Evolutionary conservation across 148 eudicot species (phyloP), one percentile per base, ranked within the genome.

Genomic region (Chenopodium suecicum): DNA sequence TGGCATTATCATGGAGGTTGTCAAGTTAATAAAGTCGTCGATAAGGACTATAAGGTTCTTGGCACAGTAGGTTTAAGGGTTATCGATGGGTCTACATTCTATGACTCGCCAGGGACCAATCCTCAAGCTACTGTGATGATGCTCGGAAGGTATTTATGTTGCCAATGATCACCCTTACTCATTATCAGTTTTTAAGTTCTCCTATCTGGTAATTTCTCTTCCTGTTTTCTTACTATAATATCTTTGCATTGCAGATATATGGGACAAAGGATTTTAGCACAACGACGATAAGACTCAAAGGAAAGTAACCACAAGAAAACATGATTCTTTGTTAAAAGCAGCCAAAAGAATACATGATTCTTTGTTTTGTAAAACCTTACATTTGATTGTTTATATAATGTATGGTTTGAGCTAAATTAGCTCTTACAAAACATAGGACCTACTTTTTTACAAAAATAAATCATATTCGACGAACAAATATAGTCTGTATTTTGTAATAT

Each of bases 1-100:
- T 92, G 97, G 97, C 97, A 92, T 79, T 92, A 91, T 71, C 97
- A 92, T 72, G 97, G 97, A 52, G 92, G 97, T 1, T 92, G 97
- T 76, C 94, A 88, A 58, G 92, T 92, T 32, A 88, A 84, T 10
- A 81, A 70, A 80, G 97, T 90, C 4, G 94, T 90, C 22, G 94
- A 92, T 88, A 81, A 56, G 46, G 87, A 92, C 48, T 91, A 92
- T 50, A 87, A 76, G 85, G 92, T 91, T 74, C 22, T 88, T 37
- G 92, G 94, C 9, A 83, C 89, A 0, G 85, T 83, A 9, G 85
- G 88, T 10, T 81, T 92, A 67, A 77, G 97, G 50, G 94, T 92
- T 12, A 75, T 90, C n/a, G 97, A 92, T 70, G 89, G 94, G 2
- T 91, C 97, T 1, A 92, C 97, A 2, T 88, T 91, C 80, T 56